phyloP scores from a whole-genome alignment of 2,329 filamentous ascomycete genomes.

The Stachybotrys echinatus region DNA sequence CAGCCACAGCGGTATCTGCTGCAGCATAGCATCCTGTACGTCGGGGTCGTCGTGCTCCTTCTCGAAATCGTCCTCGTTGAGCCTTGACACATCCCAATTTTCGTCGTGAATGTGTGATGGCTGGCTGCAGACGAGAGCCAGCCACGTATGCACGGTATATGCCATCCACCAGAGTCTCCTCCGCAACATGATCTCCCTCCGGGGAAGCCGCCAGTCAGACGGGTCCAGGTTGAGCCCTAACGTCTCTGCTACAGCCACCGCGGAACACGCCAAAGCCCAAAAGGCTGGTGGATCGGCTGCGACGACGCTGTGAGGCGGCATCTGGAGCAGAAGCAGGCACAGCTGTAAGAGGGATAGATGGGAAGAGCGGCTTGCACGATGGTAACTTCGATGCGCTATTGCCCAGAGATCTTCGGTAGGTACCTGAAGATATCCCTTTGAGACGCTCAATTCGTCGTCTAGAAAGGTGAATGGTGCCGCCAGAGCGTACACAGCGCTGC shows the following conservation, averaged over 20 bases:
- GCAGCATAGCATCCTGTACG: background rate
- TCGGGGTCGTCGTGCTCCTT: background rate
- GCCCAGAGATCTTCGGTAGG: slow-evolving; percentile 19
- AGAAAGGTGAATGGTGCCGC: slow-evolving; percentile 17
- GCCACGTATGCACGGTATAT: slow-evolving; percentile 14
- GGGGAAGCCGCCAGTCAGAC: slow-evolving; percentile 13
- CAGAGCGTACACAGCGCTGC: slow-evolving; percentile 15
- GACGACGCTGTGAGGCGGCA: slow-evolving; percentile 14
- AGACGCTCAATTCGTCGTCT: slow-evolving; percentile 17
- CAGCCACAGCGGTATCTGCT: slow-evolving; percentile 10
- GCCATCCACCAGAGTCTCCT: slow-evolving; percentile 19
- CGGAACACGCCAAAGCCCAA: slow-evolving; percentile 16
- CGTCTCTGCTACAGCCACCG: slow-evolving; percentile 15
- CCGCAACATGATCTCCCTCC: slow-evolving; percentile 13
- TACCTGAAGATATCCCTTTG: slow-evolving; percentile 15
- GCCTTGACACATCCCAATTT: slow-evolving; percentile 14
- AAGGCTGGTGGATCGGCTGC: slow-evolving; percentile 13
- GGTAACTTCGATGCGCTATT: slow-evolving; percentile 14
- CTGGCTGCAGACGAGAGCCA: slow-evolving; percentile 11
- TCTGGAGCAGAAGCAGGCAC: slow-evolving; percentile 14
- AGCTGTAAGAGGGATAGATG: slow-evolving; percentile 15
- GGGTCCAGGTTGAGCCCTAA: slow-evolving; percentile 16
- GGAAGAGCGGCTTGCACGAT: slow-evolving; percentile 11
- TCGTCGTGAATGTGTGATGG: slow-evolving; percentile 13
- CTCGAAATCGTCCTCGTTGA: slow-evolving; percentile 13